phyloP scores from a whole-genome alignment of 306 rosid genomes.

The Castanospermum australe region DNA sequence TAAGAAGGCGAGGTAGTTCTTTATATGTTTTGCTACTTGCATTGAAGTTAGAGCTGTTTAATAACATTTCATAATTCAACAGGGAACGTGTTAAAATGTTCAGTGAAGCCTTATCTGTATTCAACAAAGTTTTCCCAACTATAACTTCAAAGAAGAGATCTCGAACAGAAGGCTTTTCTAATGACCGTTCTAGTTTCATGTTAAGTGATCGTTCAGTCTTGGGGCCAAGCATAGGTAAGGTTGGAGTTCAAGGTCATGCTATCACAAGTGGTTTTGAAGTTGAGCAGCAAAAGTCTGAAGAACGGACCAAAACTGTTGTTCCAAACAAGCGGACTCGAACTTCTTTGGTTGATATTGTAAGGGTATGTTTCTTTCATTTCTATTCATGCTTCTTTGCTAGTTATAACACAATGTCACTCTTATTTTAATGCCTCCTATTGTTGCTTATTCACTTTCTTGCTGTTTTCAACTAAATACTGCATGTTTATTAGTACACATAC shows the following conservation, averaged over 20 bases:
- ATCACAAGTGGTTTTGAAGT: slow-evolving; percentile 57
- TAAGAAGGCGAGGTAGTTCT: slow-evolving; percentile 81
- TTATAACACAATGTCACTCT: background rate
- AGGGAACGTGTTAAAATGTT: slow-evolving; percentile 75
- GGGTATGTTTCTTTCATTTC: slow-evolving; percentile 49
- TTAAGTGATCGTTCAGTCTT: slow-evolving; percentile 60
- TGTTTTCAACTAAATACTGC: background rate
- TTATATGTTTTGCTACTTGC: slow-evolving; percentile 33
- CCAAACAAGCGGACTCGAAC: slow-evolving; percentile 89
- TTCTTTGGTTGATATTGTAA: slow-evolving; percentile 80
- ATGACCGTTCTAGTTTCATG: slow-evolving; percentile 56
- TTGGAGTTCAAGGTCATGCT: slow-evolving; percentile 67
- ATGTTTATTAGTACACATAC: background rate
- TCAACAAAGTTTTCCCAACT: slow-evolving; percentile 73
- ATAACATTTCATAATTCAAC: slow-evolving; percentile 39
- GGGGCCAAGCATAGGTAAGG: slow-evolving; percentile 67
- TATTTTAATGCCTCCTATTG: slow-evolving; percentile 9
- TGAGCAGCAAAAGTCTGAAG: slow-evolving; percentile 79
- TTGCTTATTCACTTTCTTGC: slow-evolving; percentile 19
- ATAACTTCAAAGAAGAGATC: slow-evolving; percentile 89
- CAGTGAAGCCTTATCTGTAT: slow-evolving; percentile 68
- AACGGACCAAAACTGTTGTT: slow-evolving; percentile 57
- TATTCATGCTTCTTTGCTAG: background rate
- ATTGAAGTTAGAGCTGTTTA: slow-evolving; percentile 30
- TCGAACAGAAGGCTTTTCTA: slow-evolving; percentile 60